A percentile compares a stretch with the other conserved stretches of the same genome.
These are phyloP conservation scores for Suillus cothurnatus DNA, from an alignment of 768 basidiomycete species.

Conservation along the genomic window DNA sequence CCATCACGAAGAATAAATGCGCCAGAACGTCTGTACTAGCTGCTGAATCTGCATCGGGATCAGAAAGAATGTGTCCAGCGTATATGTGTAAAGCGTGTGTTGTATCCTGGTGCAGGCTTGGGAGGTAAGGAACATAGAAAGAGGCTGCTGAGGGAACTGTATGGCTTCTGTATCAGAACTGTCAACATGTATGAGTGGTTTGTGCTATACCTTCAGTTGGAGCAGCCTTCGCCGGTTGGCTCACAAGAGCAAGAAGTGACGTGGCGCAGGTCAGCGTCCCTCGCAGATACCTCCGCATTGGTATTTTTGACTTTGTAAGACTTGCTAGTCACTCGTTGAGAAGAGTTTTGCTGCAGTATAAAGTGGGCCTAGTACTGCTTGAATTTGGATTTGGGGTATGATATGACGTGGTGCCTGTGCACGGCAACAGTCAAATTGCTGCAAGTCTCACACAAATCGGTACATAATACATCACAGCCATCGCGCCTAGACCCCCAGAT, in stretches of 20 bases:
- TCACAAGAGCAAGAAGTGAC: constrained; percentile 4
- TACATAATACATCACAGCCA: neutral
- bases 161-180: neutral
- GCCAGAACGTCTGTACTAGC: constrained; percentile 63
- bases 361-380: neutral
- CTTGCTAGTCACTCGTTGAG: neutral
- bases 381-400: neutral
- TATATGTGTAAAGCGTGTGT: constrained; percentile 75
- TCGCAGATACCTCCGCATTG: neutral
- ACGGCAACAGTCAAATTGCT: too few relatives aligned
- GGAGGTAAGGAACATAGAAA: constrained; percentile 79
- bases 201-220: constrained; percentile 2
- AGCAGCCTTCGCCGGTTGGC: neutral
- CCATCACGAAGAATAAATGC: constrained; percentile 87
- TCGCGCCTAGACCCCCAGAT: too few relatives aligned
- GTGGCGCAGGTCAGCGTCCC: neutral
- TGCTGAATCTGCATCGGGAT: constrained; percentile 57
- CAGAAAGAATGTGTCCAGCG: constrained; percentile 84
- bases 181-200: neutral
- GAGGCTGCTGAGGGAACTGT: constrained; percentile 79
- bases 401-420: neutral
- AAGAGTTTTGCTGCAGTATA: neutral
- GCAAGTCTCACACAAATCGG: neutral
- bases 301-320: neutral
- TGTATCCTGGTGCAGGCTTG: constrained; percentile 75